Evolutionary conservation across 345 rosid species (phyloP).

Genomic region (Brassica juncea): DNA sequence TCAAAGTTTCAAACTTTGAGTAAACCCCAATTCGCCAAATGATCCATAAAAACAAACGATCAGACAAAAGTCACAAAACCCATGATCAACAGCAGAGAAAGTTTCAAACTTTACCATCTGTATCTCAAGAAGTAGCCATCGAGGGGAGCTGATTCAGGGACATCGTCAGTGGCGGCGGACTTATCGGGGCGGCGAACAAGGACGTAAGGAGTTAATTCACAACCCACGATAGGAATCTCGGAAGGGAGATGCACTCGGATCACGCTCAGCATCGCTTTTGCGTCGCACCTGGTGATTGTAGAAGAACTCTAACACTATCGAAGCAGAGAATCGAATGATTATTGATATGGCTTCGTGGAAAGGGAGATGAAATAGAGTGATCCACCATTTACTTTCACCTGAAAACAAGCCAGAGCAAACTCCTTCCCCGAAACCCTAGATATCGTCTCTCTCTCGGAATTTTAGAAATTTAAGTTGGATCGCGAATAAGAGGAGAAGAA

Average conservation of each 20-base stretch:
- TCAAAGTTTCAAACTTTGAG: constrained; percentile 1
- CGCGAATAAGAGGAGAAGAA: not conserved
- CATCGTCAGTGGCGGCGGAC: constrained; percentile 67
- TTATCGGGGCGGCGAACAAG: constrained; percentile 78
- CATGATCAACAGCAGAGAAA: not conserved
- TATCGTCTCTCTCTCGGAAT: not conserved
- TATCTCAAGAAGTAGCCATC: constrained; percentile 89
- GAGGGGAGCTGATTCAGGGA: constrained; percentile 78
- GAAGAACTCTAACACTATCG: constrained; percentile 41
- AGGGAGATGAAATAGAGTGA: constrained; percentile 44
- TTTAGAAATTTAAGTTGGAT: not conserved
- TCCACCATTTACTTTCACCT: constrained; percentile 68
- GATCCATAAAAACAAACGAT: not conserved
- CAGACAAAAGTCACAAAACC: not conserved
- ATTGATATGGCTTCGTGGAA: not conserved
- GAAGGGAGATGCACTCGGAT: constrained; percentile 94
- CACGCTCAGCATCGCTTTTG: constrained; percentile 94
- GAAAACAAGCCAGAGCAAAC: constrained; percentile 50
- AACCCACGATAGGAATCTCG: constrained; percentile 97
- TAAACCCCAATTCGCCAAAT: constrained; percentile 11
- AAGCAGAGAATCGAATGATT: constrained; percentile 27
- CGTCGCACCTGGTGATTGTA: constrained; percentile 41
- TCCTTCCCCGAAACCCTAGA: constrained; percentile 30
- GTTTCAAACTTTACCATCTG: constrained; percentile 64
- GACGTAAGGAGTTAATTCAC: constrained; percentile 95